Evolutionary conservation across 371 early-diverging fungal genomes (phyloP), one percentile per base, ranked within the genome.

Genomic region (Choanephora cucurbitarum): DNA sequence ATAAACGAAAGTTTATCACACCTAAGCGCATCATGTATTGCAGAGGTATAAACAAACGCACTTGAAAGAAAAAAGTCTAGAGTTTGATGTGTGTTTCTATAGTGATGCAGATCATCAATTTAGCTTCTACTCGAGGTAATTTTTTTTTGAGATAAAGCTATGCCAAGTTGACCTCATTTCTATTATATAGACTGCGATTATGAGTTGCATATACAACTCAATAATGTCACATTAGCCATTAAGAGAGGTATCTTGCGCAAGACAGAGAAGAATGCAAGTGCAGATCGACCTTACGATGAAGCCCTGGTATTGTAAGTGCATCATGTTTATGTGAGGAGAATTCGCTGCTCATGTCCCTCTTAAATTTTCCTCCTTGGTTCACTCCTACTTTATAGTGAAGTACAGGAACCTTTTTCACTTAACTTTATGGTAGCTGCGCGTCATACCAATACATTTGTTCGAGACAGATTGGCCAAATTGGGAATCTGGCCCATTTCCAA

Each of bases 41-140:
- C 11, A 49, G 55, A 58, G 64, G 64, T 63, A 58, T 50, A 14
- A 2, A 3, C 0, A n/a, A 24, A 3, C n/a, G 0, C 17, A 6
- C n/a, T 14, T 6, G 34, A 49, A 23, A 14, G 13, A 17, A n/a
- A 41, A 24, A n/a, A n/a, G n/a, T n/a, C n/a, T n/a, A 39, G 9
- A 17, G 44, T 23, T 40, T 17, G 8, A 32, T 23, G 9, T 44
- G 31, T 42, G n/a, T 42, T 23, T 28, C 19, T 34, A 46, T 43
- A 64, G 64, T 64, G 13, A 58, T 58, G 64, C 64, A 64, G 24
- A 64, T 64, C 14, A 50, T 64, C 28, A 64, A 64, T 43, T 45
- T 46, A 23, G 64, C 50, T 24, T 64, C 64, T 3, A 55, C 50
- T 39, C 54, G 64, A 44, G 64, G 64, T 64, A 50, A 32, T 28